phyloP scores from a whole-genome alignment of 2,329 filamentous ascomycete genomes.

The Penicillium sp. region DNA sequence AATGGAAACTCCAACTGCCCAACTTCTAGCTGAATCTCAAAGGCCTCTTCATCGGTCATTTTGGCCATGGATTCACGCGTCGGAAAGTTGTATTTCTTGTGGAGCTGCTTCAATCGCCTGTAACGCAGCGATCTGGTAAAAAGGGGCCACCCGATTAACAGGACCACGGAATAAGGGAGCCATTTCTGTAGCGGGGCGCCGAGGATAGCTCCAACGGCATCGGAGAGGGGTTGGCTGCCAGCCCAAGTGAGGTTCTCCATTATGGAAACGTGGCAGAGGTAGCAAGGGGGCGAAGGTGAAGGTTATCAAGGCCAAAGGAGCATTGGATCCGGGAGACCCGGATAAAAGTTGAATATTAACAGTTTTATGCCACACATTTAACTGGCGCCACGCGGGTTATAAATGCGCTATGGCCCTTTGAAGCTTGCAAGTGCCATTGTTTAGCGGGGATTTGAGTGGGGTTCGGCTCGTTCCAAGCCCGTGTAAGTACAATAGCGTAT shows the following conservation, averaged over 20 bases:
- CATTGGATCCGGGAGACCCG: not conserved
- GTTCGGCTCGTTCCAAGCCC: too few relatives aligned
- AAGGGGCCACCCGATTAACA: conserved; percentile 28
- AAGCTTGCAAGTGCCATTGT: not conserved
- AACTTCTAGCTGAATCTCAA: conserved; percentile 49
- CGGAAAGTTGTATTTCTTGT: conserved; percentile 45
- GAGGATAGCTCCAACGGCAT: not conserved
- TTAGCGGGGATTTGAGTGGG: not conserved
- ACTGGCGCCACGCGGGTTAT: not conserved
- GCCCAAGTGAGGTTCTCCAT: conserved; percentile 8
- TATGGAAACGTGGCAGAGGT: not conserved
- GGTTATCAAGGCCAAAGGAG: not conserved
- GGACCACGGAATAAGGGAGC: conserved; percentile 22
- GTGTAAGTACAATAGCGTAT: too few relatives aligned
- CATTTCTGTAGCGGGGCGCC: conserved; percentile 15
- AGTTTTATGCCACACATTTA: not conserved
- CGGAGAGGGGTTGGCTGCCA: conserved; percentile 1
- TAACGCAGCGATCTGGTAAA: conserved; percentile 32
- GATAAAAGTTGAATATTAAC: not conserved
- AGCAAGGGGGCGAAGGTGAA: too few relatives aligned
- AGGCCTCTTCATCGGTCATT: conserved; percentile 58
- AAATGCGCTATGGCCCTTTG: not conserved
- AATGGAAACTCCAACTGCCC: conserved; percentile 58
- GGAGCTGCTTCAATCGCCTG: conserved; percentile 37
- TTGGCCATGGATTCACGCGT: conserved; percentile 47